Evolutionary conservation across 139 green algal species (phyloP).

Genomic region (Pleodorina starrii): DNA sequence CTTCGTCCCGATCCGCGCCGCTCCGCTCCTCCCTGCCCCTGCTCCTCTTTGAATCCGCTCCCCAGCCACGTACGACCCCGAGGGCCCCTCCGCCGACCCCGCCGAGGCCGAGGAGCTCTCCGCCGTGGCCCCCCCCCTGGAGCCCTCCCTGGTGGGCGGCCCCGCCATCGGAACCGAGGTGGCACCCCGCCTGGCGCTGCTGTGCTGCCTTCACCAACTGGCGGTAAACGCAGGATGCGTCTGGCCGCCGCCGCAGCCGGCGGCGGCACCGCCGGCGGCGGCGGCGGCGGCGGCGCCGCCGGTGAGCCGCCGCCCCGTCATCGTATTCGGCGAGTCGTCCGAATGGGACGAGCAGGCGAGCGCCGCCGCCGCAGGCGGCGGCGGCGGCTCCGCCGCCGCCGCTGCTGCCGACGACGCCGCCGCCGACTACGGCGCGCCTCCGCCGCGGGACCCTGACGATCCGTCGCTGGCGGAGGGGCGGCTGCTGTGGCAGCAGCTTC

Average conservation of each 20-base stretch:
- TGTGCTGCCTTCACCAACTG: slow-evolving; percentile 59
- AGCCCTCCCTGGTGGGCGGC: slow-evolving; percentile 27
- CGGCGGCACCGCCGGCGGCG: not conserved
- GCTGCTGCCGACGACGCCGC: too few species aligned
- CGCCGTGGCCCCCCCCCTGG: not conserved
- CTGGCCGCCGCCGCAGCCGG: not conserved
- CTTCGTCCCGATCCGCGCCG: too few species aligned
- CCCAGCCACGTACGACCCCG: slow-evolving; percentile 8
- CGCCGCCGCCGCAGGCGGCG: not conserved
- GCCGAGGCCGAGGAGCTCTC: slow-evolving; percentile 52
- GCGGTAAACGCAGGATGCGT: slow-evolving; percentile 37
- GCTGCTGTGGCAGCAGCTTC: slow-evolving; percentile 56
- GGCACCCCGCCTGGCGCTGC: slow-evolving; percentile 63
- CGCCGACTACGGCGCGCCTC: slow-evolving; percentile 15
- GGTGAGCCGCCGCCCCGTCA: slow-evolving; percentile 17
- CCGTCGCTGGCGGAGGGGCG: slow-evolving; percentile 18
- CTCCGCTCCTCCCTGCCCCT: too few species aligned
- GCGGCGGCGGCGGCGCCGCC: slow-evolving; percentile 1
- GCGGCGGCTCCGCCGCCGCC: not conserved
- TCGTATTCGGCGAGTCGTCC: slow-evolving; percentile 43
- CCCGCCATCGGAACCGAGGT: slow-evolving; percentile 39
- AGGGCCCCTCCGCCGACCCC: slow-evolving; percentile 19
- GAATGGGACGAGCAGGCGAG: not conserved
- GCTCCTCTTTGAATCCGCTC: too few species aligned
- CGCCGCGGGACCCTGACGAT: not conserved